Percentiles rank a stretch among this genome's conserved stretches.
Conservation (phyloP, 805 yeast genomes). For the Saccharomycopsis synnaedendra region DNA sequence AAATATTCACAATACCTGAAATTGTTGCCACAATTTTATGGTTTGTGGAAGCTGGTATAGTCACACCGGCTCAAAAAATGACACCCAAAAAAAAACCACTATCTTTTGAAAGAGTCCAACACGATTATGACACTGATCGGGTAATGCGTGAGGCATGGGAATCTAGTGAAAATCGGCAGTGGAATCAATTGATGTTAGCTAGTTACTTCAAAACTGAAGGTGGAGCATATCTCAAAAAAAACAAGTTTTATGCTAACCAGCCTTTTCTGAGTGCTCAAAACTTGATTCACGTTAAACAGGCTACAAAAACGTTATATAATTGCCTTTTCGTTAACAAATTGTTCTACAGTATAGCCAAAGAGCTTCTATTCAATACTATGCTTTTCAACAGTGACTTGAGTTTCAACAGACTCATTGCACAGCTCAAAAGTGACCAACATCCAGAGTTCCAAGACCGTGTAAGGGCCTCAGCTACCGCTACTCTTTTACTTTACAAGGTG, state of each 20-base stretch:
- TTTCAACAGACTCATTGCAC: conserved; percentile 30
- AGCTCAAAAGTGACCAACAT: background rate
- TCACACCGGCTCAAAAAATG: conserved; percentile 49
- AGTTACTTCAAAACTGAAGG: conserved; percentile 4
- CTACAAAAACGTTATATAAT: conserved; percentile 31
- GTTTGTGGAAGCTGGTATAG: conserved; percentile 44
- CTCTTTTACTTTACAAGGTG: conserved; percentile 53
- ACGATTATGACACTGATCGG: conserved; percentile 46
- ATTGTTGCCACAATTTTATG: conserved; percentile 8
- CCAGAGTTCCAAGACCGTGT: conserved; percentile 1
- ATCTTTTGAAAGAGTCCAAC: conserved; percentile 54
- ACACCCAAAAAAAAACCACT: conserved; percentile 60
- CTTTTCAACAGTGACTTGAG: conserved; percentile 39
- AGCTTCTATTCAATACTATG: conserved; percentile 43
- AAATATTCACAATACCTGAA: conserved; percentile 1
- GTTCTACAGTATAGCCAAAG: conserved; percentile 48
- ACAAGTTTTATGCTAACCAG: conserved; percentile 3
- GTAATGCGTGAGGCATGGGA: conserved; percentile 5
- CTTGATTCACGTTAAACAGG: background rate
- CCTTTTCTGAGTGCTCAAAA: conserved; percentile 4
- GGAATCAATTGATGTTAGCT: conserved; percentile 1
- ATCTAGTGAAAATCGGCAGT: too few species aligned
- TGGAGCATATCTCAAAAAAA: background rate
- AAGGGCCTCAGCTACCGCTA: conserved; percentile 20
- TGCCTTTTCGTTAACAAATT: conserved; percentile 61